These are phyloP conservation scores for Aspergillus kassunensis DNA, from an alignment of 495 filamentous ascomycete genomes.

Conservation along the genomic window DNA sequence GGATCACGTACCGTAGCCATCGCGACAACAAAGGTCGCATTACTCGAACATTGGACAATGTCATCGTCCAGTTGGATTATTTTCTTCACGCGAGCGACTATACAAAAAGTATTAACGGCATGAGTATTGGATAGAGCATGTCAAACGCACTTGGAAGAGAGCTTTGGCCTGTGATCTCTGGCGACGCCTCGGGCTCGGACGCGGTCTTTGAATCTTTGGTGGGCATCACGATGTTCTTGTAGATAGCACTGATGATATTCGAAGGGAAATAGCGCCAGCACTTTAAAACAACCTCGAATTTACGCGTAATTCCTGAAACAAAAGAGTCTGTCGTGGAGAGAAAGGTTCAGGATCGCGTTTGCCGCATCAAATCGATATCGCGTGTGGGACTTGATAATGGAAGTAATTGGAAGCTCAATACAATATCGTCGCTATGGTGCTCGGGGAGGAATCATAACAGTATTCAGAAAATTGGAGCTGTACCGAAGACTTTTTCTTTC, in stretches of 20 bases:
- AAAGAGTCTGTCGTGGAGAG: neutral
- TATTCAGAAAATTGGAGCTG: too few relatives aligned
- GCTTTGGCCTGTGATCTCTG: conserved; percentile 80
- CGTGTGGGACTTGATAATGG: conserved; percentile 10
- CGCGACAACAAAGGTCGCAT: conserved; percentile 91
- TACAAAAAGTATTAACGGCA: neutral
- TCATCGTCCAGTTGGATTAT: conserved; percentile 88
- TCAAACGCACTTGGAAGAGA: conserved; percentile 72
- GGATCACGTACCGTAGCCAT: conserved; percentile 67
- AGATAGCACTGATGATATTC: neutral
- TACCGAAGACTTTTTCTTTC: too few relatives aligned
- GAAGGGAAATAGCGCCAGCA: neutral
- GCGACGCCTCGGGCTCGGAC: conserved; percentile 59
- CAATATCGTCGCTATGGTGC: neutral
- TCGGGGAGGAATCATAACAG: neutral
- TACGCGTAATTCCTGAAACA: conserved; percentile 5
- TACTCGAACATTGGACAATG: conserved; percentile 77
- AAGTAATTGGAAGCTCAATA: neutral
- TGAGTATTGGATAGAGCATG: neutral
- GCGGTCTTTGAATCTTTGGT: conserved; percentile 66
- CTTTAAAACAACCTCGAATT: neutral
- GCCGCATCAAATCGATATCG: conserved; percentile 16
- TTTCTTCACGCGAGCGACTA: conserved; percentile 90
- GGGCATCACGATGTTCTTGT: conserved; percentile 54
- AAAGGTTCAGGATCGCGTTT: conserved; percentile 12